These are phyloP conservation scores for Hypoxylon crocopeplum DNA, from an alignment of 495 filamentous ascomycete genomes.

Conservation along the genomic window DNA sequence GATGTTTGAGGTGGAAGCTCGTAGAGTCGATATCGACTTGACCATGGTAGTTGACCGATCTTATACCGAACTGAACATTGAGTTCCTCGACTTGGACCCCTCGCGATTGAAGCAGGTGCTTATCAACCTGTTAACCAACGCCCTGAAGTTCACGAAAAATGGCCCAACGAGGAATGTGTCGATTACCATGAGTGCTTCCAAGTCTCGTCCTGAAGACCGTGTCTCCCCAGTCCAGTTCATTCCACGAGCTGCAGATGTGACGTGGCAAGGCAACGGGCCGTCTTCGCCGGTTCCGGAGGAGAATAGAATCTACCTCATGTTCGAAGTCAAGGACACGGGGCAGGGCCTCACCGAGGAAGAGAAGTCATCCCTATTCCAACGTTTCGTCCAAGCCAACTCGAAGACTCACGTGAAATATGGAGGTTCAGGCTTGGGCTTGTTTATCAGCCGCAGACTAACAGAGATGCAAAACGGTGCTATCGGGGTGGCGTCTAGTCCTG, in stretches of 20 bases:
- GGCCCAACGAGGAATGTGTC: slow-evolving; percentile 65
- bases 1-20: slow-evolving; percentile 82
- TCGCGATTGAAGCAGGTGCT: slow-evolving; percentile 78
- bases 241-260: slow-evolving; percentile 56
- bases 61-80: slow-evolving; percentile 65
- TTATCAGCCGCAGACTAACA: slow-evolving; percentile 77
- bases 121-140: slow-evolving; percentile 79
- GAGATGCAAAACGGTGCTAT: slow-evolving; percentile 86
- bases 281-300: slow-evolving; percentile 71
- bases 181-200: slow-evolving; percentile 73
- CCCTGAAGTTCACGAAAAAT: slow-evolving; percentile 77
- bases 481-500: slow-evolving; percentile 73
- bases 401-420: slow-evolving; percentile 83
- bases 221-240: slow-evolving; percentile 58
- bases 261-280: slow-evolving; percentile 57
- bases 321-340: slow-evolving; percentile 80
- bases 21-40: slow-evolving; percentile 71
- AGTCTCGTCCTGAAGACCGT: slow-evolving; percentile 54
- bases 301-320: slow-evolving; percentile 68
- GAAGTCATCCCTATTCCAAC: slow-evolving; percentile 76
- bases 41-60: slow-evolving; percentile 70
- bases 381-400: slow-evolving; percentile 80
- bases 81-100: slow-evolving; percentile 82
- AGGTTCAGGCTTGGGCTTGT: slow-evolving; percentile 82
- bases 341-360: slow-evolving; percentile 76